Evolutionary conservation across 2,329 filamentous ascomycete genomes (phyloP).

Genomic region (Dryadomyces quercivorus): DNA sequence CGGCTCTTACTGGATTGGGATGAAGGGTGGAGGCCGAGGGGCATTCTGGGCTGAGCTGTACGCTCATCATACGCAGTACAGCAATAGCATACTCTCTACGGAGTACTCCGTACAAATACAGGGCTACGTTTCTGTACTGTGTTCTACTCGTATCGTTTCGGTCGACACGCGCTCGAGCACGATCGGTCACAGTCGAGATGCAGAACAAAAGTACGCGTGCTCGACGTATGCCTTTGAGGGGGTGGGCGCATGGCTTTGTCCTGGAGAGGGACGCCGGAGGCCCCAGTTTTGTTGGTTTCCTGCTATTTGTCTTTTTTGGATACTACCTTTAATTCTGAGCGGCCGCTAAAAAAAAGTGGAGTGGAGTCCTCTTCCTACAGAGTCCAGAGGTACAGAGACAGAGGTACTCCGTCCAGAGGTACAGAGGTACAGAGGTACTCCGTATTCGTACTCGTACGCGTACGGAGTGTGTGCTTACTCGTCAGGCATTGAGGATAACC

Average conservation of each 20-base stretch:
- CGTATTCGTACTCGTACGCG: too few species aligned
- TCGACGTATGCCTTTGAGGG: too few species aligned
- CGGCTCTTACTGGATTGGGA: not conserved
- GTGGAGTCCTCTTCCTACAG: not conserved
- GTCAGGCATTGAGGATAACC: too few species aligned
- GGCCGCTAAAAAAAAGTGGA: slow-evolving; percentile 1
- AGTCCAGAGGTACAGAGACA: too few species aligned
- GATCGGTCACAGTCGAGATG: not conserved
- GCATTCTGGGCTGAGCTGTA: not conserved
- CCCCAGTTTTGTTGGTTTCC: not conserved
- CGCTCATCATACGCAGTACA: not conserved
- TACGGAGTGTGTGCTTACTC: too few species aligned
- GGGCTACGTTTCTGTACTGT: too few species aligned
- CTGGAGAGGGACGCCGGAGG: not conserved
- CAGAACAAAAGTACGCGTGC: not conserved
- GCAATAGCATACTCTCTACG: too few species aligned
- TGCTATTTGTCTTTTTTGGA: not conserved
- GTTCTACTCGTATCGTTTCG: too few species aligned
- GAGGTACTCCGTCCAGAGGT: too few species aligned
- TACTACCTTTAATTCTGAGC: not conserved
- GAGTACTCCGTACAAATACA: too few species aligned
- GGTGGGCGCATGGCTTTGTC: not conserved
- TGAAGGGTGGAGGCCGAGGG: not conserved
- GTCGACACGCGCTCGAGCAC: too few species aligned
- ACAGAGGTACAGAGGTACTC: too few species aligned